Percentiles rank a stretch among this genome's conserved stretches.
phyloP scores from a whole-genome alignment of 352 stramenopile species.

The Stephanocyclus meneghinianus region DNA sequence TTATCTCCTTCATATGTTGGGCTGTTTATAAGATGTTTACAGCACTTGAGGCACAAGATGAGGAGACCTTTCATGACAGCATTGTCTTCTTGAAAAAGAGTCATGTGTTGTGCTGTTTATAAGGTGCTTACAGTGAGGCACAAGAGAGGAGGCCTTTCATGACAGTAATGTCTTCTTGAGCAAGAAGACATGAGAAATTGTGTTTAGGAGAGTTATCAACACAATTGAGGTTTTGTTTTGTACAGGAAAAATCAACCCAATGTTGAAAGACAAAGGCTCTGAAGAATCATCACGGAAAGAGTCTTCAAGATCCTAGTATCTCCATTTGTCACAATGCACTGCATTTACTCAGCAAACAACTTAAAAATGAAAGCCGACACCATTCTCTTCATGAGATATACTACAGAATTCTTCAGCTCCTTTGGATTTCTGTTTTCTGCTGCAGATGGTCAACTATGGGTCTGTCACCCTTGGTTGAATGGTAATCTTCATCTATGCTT shows the following conservation, averaged over 20 bases:
- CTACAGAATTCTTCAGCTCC: slow-evolving; percentile 27
- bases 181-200: slow-evolving; percentile 14
- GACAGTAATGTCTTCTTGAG: slow-evolving; percentile 6
- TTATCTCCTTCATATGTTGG: slow-evolving; percentile 36
- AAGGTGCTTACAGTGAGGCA: slow-evolving; percentile 5
- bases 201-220: slow-evolving; percentile 58
- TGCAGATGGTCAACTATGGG: slow-evolving; percentile 20
- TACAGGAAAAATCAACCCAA: slow-evolving; percentile 22
- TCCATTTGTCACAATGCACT: slow-evolving; percentile 41
- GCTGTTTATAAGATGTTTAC: slow-evolving; percentile 15
- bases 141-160: slow-evolving; percentile 3
- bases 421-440: slow-evolving; percentile 42
- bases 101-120: slow-evolving; percentile 21
- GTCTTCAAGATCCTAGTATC: slow-evolving; percentile 34
- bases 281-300: slow-evolving; percentile 5
- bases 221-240: slow-evolving; percentile 45
- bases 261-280: slow-evolving; percentile 19
- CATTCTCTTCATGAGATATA: slow-evolving; percentile 24
- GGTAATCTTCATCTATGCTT: slow-evolving; percentile 35
- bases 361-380: slow-evolving; percentile 4
- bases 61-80: not conserved
- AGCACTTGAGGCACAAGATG: slow-evolving; percentile 10
- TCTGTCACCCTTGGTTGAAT: slow-evolving; percentile 35
- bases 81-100: slow-evolving; percentile 6
- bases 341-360: slow-evolving; percentile 23